Base-by-base conservation (phyloP, 139 green algal genomes). In the Chlamydomonas eustigma region DNA sequence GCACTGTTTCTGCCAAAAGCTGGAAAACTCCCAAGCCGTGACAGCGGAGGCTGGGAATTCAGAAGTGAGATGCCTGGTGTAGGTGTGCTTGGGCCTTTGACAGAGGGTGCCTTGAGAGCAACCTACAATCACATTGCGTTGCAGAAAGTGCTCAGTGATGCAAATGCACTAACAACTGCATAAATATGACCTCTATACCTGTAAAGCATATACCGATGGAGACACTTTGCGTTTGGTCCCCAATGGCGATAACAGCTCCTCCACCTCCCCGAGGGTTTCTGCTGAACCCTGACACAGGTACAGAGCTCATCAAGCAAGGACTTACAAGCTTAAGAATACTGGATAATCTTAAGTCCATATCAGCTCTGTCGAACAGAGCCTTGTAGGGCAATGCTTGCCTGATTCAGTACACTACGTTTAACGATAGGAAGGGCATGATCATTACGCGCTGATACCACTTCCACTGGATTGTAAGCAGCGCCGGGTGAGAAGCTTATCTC, bases 401-500 rank as follows among this genome's bases (percentile, higher is more conserved):
- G 33, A 34, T 72, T 72, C 33, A 72, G 24, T 33, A 24, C 34
- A 31, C 39, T 31, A 12, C 65, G 65, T 24, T 33, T 33, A 33
- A 72, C 65, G 28, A 72, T 34, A 4, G 28, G 22, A 6, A 72
- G 65, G 5, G 65, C 34, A 34, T 72, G 65, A 12, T 39, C 4
- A 4, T 44, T 31, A 6, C 6, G 3, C 65, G 8, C 28, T 33
- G 33, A 34, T 28, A 70, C 58, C 25, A 32, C 34, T 34, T 72
- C 22, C 28, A 72, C 31, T 4, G 65, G 65, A 34, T 72, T 72
- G 79, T 90, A 88, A 37, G 82, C 84, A 24, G 91, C 92, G 18
- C 93, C 93, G 30, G 89, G 85, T 64, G 73, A 87, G 84, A 94
- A 96, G 31, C 89, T 76, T 24, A 97, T 72, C 84, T 97, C 92